These are phyloP conservation scores for Wolfiporia cocos DNA, from an alignment of 1,284 basidiomycete genomes.

Conservation along the genomic window DNA sequence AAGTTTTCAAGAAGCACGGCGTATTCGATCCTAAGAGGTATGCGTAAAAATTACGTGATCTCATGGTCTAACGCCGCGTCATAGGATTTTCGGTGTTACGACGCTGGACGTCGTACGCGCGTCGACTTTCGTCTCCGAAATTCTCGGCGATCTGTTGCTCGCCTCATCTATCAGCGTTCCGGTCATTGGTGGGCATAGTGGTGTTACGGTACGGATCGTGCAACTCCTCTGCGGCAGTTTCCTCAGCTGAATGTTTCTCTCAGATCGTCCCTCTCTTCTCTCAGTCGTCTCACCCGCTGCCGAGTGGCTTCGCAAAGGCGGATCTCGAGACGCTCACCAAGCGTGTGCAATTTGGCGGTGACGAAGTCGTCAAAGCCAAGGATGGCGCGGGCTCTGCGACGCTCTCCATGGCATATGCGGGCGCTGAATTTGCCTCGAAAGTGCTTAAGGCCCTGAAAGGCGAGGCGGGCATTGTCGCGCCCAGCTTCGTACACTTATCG, in stretches of 20 bases:
- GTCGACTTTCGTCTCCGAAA: slow-evolving; percentile 89
- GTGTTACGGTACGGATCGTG: slow-evolving; percentile 64
- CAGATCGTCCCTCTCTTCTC: slow-evolving; percentile 95
- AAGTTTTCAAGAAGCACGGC: slow-evolving; percentile 90
- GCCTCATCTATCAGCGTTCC: slow-evolving; percentile 77
- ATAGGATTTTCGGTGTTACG: slow-evolving; percentile 93
- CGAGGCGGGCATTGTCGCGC: slow-evolving; percentile 81
- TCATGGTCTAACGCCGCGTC: not conserved
- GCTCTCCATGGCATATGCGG: slow-evolving; percentile 74
- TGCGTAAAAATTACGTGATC: slow-evolving; percentile 22
- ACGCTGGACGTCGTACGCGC: slow-evolving; percentile 98
- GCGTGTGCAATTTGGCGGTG: slow-evolving; percentile 76
- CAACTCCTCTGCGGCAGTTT: slow-evolving; percentile 9
- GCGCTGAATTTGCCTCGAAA: slow-evolving; percentile 74
- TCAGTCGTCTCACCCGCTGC: slow-evolving; percentile 75
- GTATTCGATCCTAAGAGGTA: slow-evolving; percentile 85
- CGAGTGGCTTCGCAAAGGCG: slow-evolving; percentile 45
- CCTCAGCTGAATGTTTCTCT: not conserved
- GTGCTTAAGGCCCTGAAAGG: slow-evolving; percentile 85
- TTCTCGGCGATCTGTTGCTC: slow-evolving; percentile 56
- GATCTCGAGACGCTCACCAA: slow-evolving; percentile 50
- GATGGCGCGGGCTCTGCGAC: slow-evolving; percentile 74
- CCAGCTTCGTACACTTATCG: slow-evolving; percentile 80
- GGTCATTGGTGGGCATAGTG: slow-evolving; percentile 95
- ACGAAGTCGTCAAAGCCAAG: slow-evolving; percentile 81